phyloP scores from a whole-genome alignment of 192 early-diverging fungal species.

The Gorgonomyces haynaldii region DNA sequence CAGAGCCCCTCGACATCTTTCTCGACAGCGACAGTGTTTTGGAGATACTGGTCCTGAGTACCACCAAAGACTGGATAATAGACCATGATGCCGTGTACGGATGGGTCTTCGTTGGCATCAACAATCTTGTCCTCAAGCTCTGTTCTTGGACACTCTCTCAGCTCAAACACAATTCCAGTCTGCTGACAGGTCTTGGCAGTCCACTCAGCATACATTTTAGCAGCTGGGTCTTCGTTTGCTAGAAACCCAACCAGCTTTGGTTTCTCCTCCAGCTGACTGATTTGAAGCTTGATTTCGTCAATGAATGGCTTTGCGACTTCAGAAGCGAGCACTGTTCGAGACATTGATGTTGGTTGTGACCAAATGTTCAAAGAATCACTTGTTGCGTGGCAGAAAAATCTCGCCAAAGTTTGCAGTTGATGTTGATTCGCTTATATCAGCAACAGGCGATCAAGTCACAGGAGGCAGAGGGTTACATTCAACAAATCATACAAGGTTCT shows the following conservation, averaged over 20 bases:
- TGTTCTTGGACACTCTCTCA: slow-evolving; percentile 67
- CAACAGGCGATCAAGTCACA: too few relatives aligned
- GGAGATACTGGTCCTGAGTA: slow-evolving; percentile 85
- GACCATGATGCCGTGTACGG: slow-evolving; percentile 91
- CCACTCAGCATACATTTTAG: slow-evolving; percentile 87
- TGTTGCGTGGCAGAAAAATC: too few relatives aligned
- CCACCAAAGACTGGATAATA: slow-evolving; percentile 97
- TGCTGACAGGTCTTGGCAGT: slow-evolving; percentile 85
- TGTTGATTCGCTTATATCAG: too few relatives aligned
- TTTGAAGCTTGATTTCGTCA: slow-evolving; percentile 26
- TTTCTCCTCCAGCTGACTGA: slow-evolving; percentile 9
- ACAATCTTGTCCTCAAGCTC: slow-evolving; percentile 75
- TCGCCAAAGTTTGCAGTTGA: too few relatives aligned
- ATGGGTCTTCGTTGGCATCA: slow-evolving; percentile 64
- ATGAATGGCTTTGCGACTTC: slow-evolving; percentile 7
- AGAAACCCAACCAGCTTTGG: slow-evolving; percentile 78
- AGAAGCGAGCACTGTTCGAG: slow-evolving; percentile 2
- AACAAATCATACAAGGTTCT: too few relatives aligned
- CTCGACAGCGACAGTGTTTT: slow-evolving; percentile 71
- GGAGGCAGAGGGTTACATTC: too few relatives aligned
- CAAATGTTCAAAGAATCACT: too few relatives aligned
- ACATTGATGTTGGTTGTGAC: neutral
- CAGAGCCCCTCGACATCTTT: slow-evolving; percentile 98
- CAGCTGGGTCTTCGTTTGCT: slow-evolving; percentile 86
- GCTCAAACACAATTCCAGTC: slow-evolving; percentile 82